These are phyloP conservation scores for Kurtzmaniella quercitrusa DNA, from an alignment of 1,139 yeast genomes.

Conservation along the genomic window DNA sequence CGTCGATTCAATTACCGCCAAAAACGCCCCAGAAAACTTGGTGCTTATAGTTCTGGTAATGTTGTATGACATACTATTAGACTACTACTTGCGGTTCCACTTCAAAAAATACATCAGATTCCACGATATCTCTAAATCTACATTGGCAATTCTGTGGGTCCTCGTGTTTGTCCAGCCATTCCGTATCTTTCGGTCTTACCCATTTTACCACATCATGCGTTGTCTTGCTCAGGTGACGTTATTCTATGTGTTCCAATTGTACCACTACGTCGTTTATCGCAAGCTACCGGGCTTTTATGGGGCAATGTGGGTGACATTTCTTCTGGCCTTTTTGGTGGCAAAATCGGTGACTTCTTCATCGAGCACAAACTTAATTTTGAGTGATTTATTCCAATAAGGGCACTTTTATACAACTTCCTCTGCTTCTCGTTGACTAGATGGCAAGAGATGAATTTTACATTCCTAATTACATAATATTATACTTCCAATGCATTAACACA, in stretches of 20 bases:
- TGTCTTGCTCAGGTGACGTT: background rate
- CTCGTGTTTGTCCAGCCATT: background rate
- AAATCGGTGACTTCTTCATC: background rate
- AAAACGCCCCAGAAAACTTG: background rate
- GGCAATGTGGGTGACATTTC: conserved; percentile 1
- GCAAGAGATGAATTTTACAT: too few species aligned
- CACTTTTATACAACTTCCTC: too few species aligned
- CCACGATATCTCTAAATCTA: background rate
- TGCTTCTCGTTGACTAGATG: too few species aligned
- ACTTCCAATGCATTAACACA: too few species aligned
- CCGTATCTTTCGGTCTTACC: background rate
- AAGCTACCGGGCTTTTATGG: background rate
- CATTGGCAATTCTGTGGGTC: conserved; percentile 1
- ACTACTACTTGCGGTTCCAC: background rate
- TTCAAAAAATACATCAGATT: background rate
- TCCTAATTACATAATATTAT: background rate
- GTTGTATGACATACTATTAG: background rate
- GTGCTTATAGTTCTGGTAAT: background rate
- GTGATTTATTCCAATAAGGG: background rate
- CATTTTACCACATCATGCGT: background rate
- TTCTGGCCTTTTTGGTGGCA: background rate
- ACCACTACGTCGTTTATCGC: background rate
- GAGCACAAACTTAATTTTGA: background rate
- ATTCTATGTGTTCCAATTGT: background rate
- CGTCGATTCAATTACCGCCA: background rate